A percentile compares a stretch with the other conserved stretches of the same genome.
These are phyloP conservation scores for Vaccinium myrtillus DNA, from an alignment of 148 eudicot genomes.

Conservation along the genomic window DNA sequence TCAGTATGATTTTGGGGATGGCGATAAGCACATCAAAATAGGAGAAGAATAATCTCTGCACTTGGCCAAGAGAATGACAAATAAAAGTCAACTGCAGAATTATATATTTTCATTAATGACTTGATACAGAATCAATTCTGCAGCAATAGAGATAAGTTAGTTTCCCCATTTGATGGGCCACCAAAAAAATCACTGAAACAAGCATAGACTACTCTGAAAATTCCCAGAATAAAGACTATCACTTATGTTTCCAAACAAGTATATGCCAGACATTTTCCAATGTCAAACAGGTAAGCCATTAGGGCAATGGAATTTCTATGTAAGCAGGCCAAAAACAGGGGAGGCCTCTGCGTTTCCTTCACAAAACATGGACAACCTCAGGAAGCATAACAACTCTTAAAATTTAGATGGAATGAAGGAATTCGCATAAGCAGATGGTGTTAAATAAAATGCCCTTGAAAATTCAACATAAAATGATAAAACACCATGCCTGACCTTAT, in stretches of 20 bases:
- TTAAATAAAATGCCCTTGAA: not conserved
- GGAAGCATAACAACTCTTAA: not conserved
- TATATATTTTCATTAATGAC: not conserved
- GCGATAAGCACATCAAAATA: not conserved
- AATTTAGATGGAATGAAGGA: not conserved
- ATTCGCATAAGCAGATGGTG: not conserved
- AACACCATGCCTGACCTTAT: constrained; percentile 37
- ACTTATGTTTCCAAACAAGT: not conserved
- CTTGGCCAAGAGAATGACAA: not conserved
- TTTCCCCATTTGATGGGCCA: not conserved
- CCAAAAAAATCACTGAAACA: not conserved
- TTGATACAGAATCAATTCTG: not conserved
- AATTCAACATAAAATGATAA: not conserved
- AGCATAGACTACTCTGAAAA: not conserved
- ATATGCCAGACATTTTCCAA: constrained; percentile 3
- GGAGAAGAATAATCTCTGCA: not conserved
- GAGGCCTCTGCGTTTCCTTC: not conserved
- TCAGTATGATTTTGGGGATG: not conserved
- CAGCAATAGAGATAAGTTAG: not conserved
- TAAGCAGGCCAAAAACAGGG: not conserved
- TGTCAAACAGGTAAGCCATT: not conserved
- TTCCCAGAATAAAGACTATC: not conserved
- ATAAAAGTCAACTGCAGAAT: not conserved
- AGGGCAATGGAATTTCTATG: not conserved
- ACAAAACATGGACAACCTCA: not conserved